phyloP scores from a whole-genome alignment of 257 asterid species.

The Mentha longifolia region DNA sequence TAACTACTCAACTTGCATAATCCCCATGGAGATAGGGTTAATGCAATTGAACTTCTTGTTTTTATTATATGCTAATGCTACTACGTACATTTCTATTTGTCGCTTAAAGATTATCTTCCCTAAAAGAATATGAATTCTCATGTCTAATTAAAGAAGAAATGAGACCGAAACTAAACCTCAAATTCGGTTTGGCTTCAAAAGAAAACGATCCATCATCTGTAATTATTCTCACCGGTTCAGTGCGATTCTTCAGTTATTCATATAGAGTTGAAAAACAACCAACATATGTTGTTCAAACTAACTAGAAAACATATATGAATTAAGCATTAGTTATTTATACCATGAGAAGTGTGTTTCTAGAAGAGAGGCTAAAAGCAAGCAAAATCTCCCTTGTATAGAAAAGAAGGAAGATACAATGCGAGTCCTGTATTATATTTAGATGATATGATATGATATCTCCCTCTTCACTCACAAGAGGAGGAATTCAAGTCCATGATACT shows the following conservation, averaged over 20 bases:
- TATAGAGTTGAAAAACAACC: too few species aligned
- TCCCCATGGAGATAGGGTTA: too few species aligned
- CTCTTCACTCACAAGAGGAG: conserved; percentile 45
- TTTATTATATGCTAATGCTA: too few species aligned
- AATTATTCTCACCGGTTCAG: too few species aligned
- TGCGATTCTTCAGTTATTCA: too few species aligned
- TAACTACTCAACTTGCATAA: too few species aligned
- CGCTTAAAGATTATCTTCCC: background rate
- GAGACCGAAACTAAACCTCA: too few species aligned
- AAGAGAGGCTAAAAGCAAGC: conserved; percentile 44
- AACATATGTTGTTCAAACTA: background rate
- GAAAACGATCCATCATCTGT: too few species aligned
- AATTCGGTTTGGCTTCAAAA: too few species aligned
- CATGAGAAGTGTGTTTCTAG: conserved; percentile 35
- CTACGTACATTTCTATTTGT: too few species aligned
- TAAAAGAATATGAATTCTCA: background rate
- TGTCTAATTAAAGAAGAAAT: background rate
- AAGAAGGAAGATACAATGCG: conserved; percentile 49
- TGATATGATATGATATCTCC: conserved; percentile 28
- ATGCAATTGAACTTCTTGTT: too few species aligned
- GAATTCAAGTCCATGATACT: conserved; percentile 36
- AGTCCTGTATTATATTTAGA: conserved; percentile 46
- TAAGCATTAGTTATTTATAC: background rate
- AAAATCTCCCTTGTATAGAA: conserved; percentile 63
- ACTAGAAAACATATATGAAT: background rate